These are phyloP conservation scores for Phytophthora foliorum DNA, from an alignment of 352 stramenopile genomes.

Conservation along the genomic window DNA sequence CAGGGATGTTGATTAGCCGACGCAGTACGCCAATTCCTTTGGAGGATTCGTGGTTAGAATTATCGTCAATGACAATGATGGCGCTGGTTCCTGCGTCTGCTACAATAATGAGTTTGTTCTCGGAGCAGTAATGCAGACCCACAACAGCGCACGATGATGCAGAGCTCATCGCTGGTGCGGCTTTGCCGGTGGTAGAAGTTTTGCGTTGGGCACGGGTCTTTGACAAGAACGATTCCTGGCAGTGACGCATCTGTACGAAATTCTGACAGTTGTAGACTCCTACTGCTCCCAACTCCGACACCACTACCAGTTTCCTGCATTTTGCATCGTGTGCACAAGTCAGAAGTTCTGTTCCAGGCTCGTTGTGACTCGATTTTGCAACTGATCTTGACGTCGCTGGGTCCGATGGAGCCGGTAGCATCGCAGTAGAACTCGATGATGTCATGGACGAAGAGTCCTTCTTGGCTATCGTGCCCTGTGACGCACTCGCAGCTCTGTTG, in stretches of 20 bases:
- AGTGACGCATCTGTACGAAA: conserved; percentile 77
- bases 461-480: not conserved
- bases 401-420: not conserved
- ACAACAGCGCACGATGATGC: conserved; percentile 56
- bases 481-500: not conserved
- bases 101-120: conserved; percentile 77
- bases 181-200: conserved; percentile 5
- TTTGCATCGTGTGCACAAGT: conserved; percentile 63
- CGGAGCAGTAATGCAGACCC: conserved; percentile 77
- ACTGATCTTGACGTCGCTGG: conserved; percentile 4
- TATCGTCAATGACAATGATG: conserved; percentile 79
- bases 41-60: conserved; percentile 53
- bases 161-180: conserved; percentile 13
- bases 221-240: conserved; percentile 56
- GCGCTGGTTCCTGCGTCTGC: conserved; percentile 53
- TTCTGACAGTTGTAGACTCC: conserved; percentile 83
- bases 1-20: conserved; percentile 67
- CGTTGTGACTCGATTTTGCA: conserved; percentile 15
- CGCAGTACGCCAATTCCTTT: conserved; percentile 65
- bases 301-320: conserved; percentile 69
- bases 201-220: not conserved
- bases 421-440: conserved; percentile 2
- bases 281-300: conserved; percentile 64
- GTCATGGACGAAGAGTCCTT: not conserved
- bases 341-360: conserved; percentile 55